Evolutionary conservation across 495 filamentous ascomycete species (phyloP), one percentile per base, ranked within the genome.

Genomic region (Thermochaetoides thermophila): DNA sequence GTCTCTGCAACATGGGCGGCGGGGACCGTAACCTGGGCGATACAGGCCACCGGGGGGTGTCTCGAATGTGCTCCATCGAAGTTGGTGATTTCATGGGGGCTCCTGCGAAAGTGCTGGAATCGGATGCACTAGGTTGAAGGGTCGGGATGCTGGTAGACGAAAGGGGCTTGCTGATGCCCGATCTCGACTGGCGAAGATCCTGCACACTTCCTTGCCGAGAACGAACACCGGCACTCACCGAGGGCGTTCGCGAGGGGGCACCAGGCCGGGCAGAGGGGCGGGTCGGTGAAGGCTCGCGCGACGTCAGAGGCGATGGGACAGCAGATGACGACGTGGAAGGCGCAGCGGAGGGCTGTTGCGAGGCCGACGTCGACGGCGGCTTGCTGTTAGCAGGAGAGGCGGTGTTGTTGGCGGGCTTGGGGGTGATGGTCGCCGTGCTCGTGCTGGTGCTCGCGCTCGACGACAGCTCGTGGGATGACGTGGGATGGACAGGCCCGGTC

Each of bases 171-270:
- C 51, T 58, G 48, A 57, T 67, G 38, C 61, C 48, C 13, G 58
- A 55, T 45, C 80, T 68, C 35, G 60, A 61, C 1, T 82, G 82
- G 43, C 76, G 84, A 23, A 64, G 56, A 34, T 86, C 81, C 38
- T 76, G 69, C 35, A 67, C 64, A 37, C 60, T 68, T 51, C 73
- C 76, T 57, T 81, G 83, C 44, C 78, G 71, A 31, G 80, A 77
- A 39, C 69, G 62, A 30, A 66, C 60, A 9, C 59, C 48, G 11
- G 52, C 33, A 12, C 32, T 48, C 13, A 43, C 32, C 7, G 51
- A 55, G 12, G 53, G 42, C n/a, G 52, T 34, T 35, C 50, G 45
- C 9, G 53, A 49, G 8, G 22, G 41, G 29, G 28, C 40, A 5
- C 45, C 39, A 51, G 56, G 18, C 35, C 43, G 31, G 42, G 39